These are phyloP conservation scores for Aspergillus ruber DNA, from an alignment of 2,329 filamentous ascomycete genomes.

Conservation along the genomic window DNA sequence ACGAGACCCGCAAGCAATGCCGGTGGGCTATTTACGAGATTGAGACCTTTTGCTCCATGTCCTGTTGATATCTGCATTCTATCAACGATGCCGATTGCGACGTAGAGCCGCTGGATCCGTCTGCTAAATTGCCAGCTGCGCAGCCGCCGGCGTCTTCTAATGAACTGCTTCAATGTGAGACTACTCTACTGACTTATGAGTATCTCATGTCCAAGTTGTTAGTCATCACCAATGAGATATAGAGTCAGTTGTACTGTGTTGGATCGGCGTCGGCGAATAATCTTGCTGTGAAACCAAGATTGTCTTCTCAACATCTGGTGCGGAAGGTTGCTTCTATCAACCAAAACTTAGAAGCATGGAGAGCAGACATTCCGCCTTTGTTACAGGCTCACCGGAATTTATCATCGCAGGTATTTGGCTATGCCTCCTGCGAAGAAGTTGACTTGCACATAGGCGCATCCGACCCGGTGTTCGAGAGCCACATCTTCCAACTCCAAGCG, in stretches of 20 bases:
- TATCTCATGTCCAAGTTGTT: conserved; percentile 21
- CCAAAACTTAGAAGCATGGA: conserved; percentile 9
- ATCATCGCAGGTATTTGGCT: background rate
- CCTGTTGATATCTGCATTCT: conserved; percentile 33
- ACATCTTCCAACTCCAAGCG: conserved; percentile 27
- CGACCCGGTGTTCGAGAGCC: conserved; percentile 15
- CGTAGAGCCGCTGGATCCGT: conserved; percentile 23
- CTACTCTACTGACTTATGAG: conserved; percentile 17
- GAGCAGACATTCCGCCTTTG: conserved; percentile 8
- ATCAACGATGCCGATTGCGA: conserved; percentile 29
- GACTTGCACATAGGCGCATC: conserved; percentile 19
- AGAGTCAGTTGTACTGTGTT: conserved; percentile 15
- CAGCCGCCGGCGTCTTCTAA: conserved; percentile 8
- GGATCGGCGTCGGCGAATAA: conserved; percentile 1
- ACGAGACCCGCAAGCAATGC: conserved; percentile 28
- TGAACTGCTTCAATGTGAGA: conserved; percentile 4
- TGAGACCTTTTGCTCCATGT: conserved; percentile 37
- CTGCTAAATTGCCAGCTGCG: conserved; percentile 5
- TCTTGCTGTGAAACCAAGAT: background rate
- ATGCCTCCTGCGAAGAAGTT: conserved; percentile 13
- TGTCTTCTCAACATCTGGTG: conserved; percentile 3
- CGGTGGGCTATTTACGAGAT: conserved; percentile 41
- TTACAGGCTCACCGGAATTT: conserved; percentile 1
- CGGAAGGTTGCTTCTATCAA: conserved; percentile 5
- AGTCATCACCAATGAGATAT: conserved; percentile 8